phyloP scores from a whole-genome alignment of 139 green algal genomes.

The Coelastrella sp. region DNA sequence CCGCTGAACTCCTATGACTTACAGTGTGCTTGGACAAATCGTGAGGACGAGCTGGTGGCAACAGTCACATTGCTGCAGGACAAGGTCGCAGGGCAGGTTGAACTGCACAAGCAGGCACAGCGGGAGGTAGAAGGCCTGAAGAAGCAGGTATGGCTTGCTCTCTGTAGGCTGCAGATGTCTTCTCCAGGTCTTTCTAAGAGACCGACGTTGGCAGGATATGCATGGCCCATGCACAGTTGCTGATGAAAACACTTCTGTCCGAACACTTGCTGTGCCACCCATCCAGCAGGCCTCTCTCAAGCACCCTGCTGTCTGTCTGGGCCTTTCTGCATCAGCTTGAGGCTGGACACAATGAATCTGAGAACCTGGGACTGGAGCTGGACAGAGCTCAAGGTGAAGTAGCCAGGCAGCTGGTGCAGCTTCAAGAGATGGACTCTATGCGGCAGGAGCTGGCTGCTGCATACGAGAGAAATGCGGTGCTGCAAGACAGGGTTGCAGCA shows the following conservation, averaged over 20 bases:
- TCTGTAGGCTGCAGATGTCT: too few relatives aligned
- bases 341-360: not conserved
- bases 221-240: too few relatives aligned
- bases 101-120: not conserved
- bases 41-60: conserved; percentile 26
- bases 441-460: not conserved
- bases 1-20: not conserved
- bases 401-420: not conserved
- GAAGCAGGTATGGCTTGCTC: not conserved
- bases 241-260: too few relatives aligned
- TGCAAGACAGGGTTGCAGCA: conserved; percentile 4
- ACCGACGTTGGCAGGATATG: too few relatives aligned
- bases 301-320: too few relatives aligned
- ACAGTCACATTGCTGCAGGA: not conserved
- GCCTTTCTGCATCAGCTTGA: not conserved
- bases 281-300: too few relatives aligned
- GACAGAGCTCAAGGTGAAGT: not conserved
- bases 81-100: not conserved
- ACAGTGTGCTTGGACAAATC: conserved; percentile 10
- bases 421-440: not conserved
- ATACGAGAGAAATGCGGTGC: conserved; percentile 2
- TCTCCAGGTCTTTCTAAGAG: too few relatives aligned
- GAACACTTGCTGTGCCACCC: too few relatives aligned
- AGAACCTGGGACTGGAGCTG: not conserved
- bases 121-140: conserved; percentile 6